Evolutionary conservation across 495 filamentous ascomycete species (phyloP).

Genomic region (Penicillium salamii): DNA sequence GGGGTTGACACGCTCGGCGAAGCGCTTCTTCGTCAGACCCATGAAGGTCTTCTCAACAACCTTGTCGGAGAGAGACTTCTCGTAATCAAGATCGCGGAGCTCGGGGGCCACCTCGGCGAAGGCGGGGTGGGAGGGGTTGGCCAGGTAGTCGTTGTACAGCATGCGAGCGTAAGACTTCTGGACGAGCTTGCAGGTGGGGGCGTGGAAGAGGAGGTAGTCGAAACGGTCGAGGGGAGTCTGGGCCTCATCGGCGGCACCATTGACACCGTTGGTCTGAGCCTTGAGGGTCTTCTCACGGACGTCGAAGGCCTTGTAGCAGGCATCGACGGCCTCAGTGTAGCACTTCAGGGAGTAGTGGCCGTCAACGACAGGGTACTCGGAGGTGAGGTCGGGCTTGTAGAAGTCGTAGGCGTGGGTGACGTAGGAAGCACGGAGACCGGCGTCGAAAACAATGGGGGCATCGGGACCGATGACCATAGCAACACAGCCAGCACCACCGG

Average conservation of each 20-base stretch:
- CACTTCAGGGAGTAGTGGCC: slow-evolving; percentile 93
- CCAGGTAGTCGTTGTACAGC: slow-evolving; percentile 94
- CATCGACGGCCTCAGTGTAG: slow-evolving; percentile 94
- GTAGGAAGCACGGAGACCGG: slow-evolving; percentile 88
- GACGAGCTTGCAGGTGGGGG: slow-evolving; percentile 97
- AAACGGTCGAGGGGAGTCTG: slow-evolving; percentile 85
- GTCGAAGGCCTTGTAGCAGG: slow-evolving; percentile 93
- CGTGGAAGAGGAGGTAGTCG: slow-evolving; percentile 93
- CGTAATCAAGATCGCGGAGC: slow-evolving; percentile 79
- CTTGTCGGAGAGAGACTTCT: slow-evolving; percentile 85
- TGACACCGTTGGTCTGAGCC: slow-evolving; percentile 60
- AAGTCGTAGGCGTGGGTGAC: slow-evolving; percentile 97
- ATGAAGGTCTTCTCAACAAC: slow-evolving; percentile 96
- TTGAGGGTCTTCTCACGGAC: slow-evolving; percentile 74
- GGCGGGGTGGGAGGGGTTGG: slow-evolving; percentile 67
- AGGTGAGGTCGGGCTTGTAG: slow-evolving; percentile 97
- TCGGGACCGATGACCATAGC: slow-evolving; percentile 93
- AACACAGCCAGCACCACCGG: slow-evolving; percentile 91
- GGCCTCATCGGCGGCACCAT: slow-evolving; percentile 49
- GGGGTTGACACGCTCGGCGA: slow-evolving; percentile 82
- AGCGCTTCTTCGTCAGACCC: slow-evolving; percentile 92
- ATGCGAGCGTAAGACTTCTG: slow-evolving; percentile 92
- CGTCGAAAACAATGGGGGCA: slow-evolving; percentile 86
- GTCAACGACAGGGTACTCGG: slow-evolving; percentile 96
- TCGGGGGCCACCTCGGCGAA: slow-evolving; percentile 88